Evolutionary conservation across 257 asterid genomes (phyloP), one percentile per base, ranked within the genome.

Genomic region (Plantago ovata): DNA sequence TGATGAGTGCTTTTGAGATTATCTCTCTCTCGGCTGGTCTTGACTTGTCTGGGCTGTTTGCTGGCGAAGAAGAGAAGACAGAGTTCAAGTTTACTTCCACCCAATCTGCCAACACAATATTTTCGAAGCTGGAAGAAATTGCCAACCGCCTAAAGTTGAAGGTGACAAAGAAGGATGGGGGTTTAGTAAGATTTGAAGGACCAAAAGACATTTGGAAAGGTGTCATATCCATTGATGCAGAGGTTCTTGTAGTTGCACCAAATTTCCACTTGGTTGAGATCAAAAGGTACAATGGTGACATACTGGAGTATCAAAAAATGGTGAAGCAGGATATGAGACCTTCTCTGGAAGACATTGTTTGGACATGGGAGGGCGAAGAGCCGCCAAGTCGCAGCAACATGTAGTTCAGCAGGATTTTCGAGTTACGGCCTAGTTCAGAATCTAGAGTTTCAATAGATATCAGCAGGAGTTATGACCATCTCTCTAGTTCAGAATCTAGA

Each of bases 1-100:
- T 71, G 63, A 48, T 89, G 74, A 89, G 82, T 61, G 97, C 97
- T 13, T 89, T 89, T 44, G 93, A 89, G 20, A 84, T 89, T 53
- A 86, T 89, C 62, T 80, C 90, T 19, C 83, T 82, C 7, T 86
- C 97, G 11, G 74, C 81, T 3, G 95, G 95, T 24, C 81, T 89
- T 28, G 88, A 89, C 68, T 62, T 89, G 58, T 86, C 97, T 7
- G 84, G 88, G 28, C 65, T 87, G 74, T 87, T 84, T 44, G 86
- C 73, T 68, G 84, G 74, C n/a, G 55, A 57, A 23, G 81, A 75
- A 9, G 23, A 38, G 28, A 84, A 74, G 79, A 79, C 69, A 42
- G 93, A 80, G 48, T 33, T 33, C 19, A 68, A 77, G 63, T 89
- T 89, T 55, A 79, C 84, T 8, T 84, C 97, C 3, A 66, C 67